A percentile compares a stretch with the other conserved stretches of the same genome.
These are phyloP conservation scores for Rhynchospora pubera DNA, from an alignment of 176 grass and related monocot species.

Conservation along the genomic window DNA sequence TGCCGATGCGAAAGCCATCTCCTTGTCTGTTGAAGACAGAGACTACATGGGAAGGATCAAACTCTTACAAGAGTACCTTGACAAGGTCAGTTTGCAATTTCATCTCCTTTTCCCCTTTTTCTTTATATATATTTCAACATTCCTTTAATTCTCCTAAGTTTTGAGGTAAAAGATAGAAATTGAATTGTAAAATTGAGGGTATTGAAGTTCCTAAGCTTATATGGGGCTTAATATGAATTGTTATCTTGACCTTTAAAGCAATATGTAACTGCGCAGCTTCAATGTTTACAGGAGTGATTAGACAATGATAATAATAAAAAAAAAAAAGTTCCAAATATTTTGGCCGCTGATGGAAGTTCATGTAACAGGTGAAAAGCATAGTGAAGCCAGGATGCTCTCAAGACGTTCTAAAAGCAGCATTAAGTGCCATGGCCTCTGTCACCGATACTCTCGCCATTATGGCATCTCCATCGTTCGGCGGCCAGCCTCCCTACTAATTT, in stretches of 20 bases:
- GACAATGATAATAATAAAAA: not conserved
- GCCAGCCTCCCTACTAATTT: slow-evolving; percentile 35
- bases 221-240: too few relatives aligned
- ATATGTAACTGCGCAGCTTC: too few relatives aligned
- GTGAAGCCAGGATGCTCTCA: slow-evolving; percentile 98
- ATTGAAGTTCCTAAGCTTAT: not conserved
- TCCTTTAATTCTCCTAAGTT: not conserved
- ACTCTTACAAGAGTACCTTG: slow-evolving; percentile 81
- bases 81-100: slow-evolving; percentile 49
- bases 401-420: slow-evolving; percentile 81
- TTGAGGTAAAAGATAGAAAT: not conserved
- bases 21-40: slow-evolving; percentile 91
- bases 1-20: slow-evolving; percentile 63
- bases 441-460: slow-evolving; percentile 73
- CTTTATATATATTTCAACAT: not conserved
- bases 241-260: too few relatives aligned
- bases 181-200: not conserved
- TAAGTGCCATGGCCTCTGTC: slow-evolving; percentile 82
- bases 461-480: slow-evolving; percentile 45
- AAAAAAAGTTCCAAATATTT: not conserved
- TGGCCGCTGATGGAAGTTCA: not conserved
- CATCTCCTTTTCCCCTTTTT: not conserved
- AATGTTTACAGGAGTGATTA: not conserved
- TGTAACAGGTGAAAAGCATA: slow-evolving; percentile 72
- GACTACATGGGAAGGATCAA: slow-evolving; percentile 99